Evolutionary conservation across 139 green algal genomes (phyloP), one percentile per base, ranked within the genome.

Genomic region (Eudorina sp.): DNA sequence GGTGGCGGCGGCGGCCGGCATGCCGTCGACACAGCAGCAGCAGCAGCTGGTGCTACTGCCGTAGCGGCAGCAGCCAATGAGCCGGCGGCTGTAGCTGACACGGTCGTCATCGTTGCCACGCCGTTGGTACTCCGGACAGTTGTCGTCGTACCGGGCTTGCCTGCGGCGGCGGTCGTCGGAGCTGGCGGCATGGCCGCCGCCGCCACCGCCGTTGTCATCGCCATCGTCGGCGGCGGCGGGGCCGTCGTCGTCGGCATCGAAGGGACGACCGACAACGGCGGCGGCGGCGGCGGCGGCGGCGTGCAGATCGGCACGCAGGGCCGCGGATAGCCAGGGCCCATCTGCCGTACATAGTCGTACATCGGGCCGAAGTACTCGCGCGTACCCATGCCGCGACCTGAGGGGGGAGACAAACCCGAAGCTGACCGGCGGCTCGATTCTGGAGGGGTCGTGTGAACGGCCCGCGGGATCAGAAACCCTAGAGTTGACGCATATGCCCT

Each of bases 291-390:
- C 80, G 53, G 51, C 51, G 53, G 18, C 21, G 76, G 53, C 2
- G 58, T 43, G 53, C 58, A 85, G 1, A 69, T 31, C 9, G 75
- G 75, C 48, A 83, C 75, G 46, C 75, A 68, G 13, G 53, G n/a
- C 23, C 23, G 53, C 0, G 53, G 53, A 53, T 55, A 84, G 27
- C 53, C 53, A 3, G 77, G 53, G 4, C 77, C 36, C 76, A 69
- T 53, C 3, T 40, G 58, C 25, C 25, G 40, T 53, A 86, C 53
- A 25, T 31, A 34, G 31, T 76, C 60, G 60, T 86, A 86, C 23
- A 70, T 53, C 11, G 80, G 80, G 43, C 80, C 80, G 29, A 86
- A 86, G 55, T 86, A 86, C 40, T 86, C 80, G 29, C 60, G 60
- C 8, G 80, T 53, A 40, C 55, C 43, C 48, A 53, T 53, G 55